Conservation (phyloP, 176 grass and related monocot genomes). For the Hordeum vulgare region MorexV3_pseudomolecules_assembly NC_058519.1:614922457-614922956, state of each 20-base stretch:
- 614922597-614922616: conserved; percentile 65
- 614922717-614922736: neutral
- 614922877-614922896: conserved; percentile 49
- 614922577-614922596: conserved; percentile 52
- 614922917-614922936: conserved; percentile 58
- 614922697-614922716: conserved; percentile 8
- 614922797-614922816: conserved; percentile 84
- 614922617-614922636: conserved; percentile 76
- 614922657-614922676: conserved; percentile 68
- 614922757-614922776: neutral
- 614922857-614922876: conserved; percentile 41
- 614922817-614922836: conserved; percentile 67
- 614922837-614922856: conserved; percentile 44
- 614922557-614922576: neutral
- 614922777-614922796: conserved; percentile 89
- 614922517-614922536: neutral
- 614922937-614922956: conserved; percentile 34
- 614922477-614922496: conserved; percentile 61
- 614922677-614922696: conserved; percentile 55
- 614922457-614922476: conserved; percentile 51
- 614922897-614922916: conserved; percentile 61
- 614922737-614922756: neutral
- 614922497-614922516: conserved; percentile 68
- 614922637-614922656: conserved; percentile 77
- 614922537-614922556: neutral